phyloP scores from a whole-genome alignment of 208 protist genomes.

The Leishmania aethiopica region DNA sequence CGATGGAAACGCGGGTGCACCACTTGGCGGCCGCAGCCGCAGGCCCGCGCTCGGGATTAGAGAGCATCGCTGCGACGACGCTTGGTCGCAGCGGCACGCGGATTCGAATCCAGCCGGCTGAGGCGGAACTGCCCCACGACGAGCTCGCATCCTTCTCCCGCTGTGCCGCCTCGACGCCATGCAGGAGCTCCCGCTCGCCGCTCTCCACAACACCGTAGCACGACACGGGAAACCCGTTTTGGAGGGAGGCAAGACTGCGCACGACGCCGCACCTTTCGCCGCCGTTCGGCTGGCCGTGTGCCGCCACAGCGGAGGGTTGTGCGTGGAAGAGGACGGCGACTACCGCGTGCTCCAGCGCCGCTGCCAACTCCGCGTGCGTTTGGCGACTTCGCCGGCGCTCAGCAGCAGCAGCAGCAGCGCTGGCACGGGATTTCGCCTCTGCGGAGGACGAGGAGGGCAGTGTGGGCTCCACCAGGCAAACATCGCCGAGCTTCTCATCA shows the following conservation, averaged over 20 bases:
- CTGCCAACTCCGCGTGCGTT: slow-evolving; percentile 47
- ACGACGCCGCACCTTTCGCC: slow-evolving; percentile 15
- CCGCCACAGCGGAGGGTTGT: background rate
- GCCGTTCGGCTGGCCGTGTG: background rate
- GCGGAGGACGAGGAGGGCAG: background rate
- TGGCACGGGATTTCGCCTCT: background rate
- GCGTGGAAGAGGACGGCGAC: slow-evolving; percentile 69
- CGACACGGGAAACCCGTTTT: slow-evolving; percentile 63
- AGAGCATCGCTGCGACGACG: slow-evolving; percentile 36
- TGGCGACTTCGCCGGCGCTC: slow-evolving; percentile 6
- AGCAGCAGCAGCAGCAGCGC: background rate
- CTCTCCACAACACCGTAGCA: slow-evolving; percentile 86
- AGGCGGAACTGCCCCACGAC: background rate
- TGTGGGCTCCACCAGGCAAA: background rate
- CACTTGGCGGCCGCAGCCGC: background rate
- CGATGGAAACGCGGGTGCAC: slow-evolving; percentile 51
- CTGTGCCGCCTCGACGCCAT: background rate
- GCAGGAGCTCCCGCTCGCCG: slow-evolving; percentile 55
- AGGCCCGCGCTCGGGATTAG: background rate
- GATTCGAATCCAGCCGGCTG: slow-evolving; percentile 40
- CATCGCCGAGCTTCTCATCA: slow-evolving; percentile 37
- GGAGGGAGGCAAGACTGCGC: slow-evolving; percentile 41
- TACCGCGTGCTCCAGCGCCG: slow-evolving; percentile 67
- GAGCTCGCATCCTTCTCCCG: background rate
- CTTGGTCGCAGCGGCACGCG: slow-evolving; percentile 55